Conservation (phyloP, 2,329 filamentous ascomycete genomes). For the Basipetospora chlamydospora region DNA sequence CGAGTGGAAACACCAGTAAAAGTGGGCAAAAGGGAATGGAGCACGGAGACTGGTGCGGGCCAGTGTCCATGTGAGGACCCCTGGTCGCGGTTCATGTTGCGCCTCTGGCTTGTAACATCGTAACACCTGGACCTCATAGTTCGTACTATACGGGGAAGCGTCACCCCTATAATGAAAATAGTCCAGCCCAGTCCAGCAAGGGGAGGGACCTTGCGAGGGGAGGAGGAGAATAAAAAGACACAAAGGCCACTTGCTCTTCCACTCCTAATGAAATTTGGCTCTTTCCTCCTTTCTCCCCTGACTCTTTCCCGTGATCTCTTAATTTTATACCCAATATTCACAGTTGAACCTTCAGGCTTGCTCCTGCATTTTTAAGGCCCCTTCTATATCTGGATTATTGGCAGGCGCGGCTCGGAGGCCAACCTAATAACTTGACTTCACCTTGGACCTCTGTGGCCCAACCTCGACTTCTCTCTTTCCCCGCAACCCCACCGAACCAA, state of each 20-base stretch:
- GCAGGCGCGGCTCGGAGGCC: too few relatives aligned
- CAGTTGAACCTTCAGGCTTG: too few relatives aligned
- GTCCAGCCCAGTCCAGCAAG: too few relatives aligned
- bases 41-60: too few relatives aligned
- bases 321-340: not conserved
- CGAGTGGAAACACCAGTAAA: too few relatives aligned
- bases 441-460: not conserved
- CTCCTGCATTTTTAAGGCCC: too few relatives aligned
- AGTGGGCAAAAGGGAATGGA: too few relatives aligned
- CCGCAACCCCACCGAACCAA: not conserved
- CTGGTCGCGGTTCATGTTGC: slow-evolving; percentile 3
- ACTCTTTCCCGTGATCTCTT: not conserved
- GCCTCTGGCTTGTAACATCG: not conserved
- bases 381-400: too few relatives aligned
- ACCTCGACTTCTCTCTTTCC: not conserved
- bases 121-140: slow-evolving; percentile 3
- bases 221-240: slow-evolving; percentile 1
- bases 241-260: not conserved
- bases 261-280: not conserved
- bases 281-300: slow-evolving; percentile 2
- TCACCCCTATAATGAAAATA: not conserved
- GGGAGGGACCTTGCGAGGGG: not conserved
- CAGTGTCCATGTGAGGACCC: not conserved
- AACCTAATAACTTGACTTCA: too few relatives aligned
- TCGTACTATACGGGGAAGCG: too few relatives aligned